Percentiles rank a stretch among this genome's conserved stretches.
Conservation (phyloP, 2,329 filamentous ascomycete species). For the Coniochaeta pulveracea region DNA sequence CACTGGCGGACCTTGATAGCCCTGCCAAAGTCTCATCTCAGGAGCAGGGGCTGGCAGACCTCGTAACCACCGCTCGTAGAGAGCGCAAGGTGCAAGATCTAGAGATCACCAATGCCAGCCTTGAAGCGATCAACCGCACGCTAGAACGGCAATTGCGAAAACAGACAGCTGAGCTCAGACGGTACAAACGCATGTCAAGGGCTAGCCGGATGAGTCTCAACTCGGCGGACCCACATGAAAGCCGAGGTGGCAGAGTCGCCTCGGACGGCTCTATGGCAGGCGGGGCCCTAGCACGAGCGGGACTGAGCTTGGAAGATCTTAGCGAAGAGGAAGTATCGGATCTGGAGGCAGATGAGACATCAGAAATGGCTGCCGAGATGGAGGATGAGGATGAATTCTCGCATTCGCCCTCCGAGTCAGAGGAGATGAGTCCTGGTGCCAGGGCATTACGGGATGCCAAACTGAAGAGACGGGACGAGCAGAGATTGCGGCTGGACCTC, state of each 20-base stretch:
- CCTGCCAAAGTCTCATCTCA: conserved; percentile 44
- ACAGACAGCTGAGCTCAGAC: conserved; percentile 76
- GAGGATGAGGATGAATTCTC: conserved; percentile 42
- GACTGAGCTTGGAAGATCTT: conserved; percentile 33
- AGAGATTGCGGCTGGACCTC: conserved; percentile 73
- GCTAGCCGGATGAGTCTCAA: conserved; percentile 61
- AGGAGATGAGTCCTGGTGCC: conserved; percentile 27
- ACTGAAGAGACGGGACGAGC: conserved; percentile 66
- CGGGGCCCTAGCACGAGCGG: conserved; percentile 27
- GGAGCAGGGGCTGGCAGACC: conserved; percentile 56
- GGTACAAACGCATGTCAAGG: conserved; percentile 76
- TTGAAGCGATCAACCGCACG: conserved; percentile 89
- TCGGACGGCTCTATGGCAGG: conserved; percentile 30
- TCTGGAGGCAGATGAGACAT: conserved; percentile 20
- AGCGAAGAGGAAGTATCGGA: conserved; percentile 21
- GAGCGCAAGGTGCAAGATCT: conserved; percentile 94
- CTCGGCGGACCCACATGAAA: conserved; percentile 32
- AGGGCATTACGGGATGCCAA: conserved; percentile 30
- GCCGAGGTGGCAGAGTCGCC: conserved; percentile 25
- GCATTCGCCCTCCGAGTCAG: conserved; percentile 22
- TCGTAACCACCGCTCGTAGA: conserved; percentile 76
- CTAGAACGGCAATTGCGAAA: conserved; percentile 85
- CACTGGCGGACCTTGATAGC: conserved; percentile 24
- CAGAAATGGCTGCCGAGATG: conserved; percentile 32
- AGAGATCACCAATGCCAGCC: conserved; percentile 90